Percentiles rank a stretch among this genome's conserved stretches.
These are phyloP conservation scores for Colletotrichum sidae DNA, from an alignment of 2,329 filamentous ascomycete genomes.

Conservation along the genomic window DNA sequence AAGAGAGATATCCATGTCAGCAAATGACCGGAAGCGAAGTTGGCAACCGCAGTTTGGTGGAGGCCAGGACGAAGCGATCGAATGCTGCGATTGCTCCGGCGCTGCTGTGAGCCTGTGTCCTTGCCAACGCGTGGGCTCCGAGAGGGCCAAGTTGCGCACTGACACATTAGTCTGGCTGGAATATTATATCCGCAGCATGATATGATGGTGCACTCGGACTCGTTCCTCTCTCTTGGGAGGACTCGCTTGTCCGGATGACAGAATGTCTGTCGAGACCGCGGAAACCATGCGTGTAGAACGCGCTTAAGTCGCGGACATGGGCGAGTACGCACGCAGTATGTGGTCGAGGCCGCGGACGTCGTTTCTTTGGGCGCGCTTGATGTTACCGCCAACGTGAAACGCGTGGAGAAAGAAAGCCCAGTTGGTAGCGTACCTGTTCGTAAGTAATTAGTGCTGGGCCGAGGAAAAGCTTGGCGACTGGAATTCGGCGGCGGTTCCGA, in stretches of 20 bases:
- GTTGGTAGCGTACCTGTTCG: not conserved
- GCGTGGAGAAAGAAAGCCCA: constrained; percentile 13
- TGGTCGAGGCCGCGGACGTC: not conserved
- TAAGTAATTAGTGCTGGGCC: constrained; percentile 12
- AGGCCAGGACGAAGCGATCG: constrained; percentile 9
- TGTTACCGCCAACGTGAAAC: constrained; percentile 20
- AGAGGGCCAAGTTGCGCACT: constrained; percentile 19
- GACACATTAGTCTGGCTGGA: constrained; percentile 6
- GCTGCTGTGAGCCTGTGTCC: constrained; percentile 10
- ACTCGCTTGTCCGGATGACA: too few species aligned
- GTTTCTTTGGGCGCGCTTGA: constrained; percentile 20
- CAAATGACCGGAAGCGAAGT: constrained; percentile 34
- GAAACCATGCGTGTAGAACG: too few species aligned
- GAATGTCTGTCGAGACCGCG: too few species aligned
- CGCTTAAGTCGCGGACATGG: too few species aligned
- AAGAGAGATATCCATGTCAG: constrained; percentile 11
- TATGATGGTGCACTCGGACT: too few species aligned
- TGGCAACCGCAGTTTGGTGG: constrained; percentile 23
- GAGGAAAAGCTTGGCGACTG: constrained; percentile 29
- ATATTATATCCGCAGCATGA: too few species aligned
- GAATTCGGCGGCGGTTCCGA: constrained; percentile 31
- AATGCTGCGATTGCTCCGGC: constrained; percentile 3
- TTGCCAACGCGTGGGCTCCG: not conserved
- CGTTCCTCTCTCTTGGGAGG: too few species aligned
- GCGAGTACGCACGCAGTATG: too few species aligned